Evolutionary conservation across 1,284 basidiomycete genomes (phyloP).

Genomic region (Ustilago bromivora): DNA sequence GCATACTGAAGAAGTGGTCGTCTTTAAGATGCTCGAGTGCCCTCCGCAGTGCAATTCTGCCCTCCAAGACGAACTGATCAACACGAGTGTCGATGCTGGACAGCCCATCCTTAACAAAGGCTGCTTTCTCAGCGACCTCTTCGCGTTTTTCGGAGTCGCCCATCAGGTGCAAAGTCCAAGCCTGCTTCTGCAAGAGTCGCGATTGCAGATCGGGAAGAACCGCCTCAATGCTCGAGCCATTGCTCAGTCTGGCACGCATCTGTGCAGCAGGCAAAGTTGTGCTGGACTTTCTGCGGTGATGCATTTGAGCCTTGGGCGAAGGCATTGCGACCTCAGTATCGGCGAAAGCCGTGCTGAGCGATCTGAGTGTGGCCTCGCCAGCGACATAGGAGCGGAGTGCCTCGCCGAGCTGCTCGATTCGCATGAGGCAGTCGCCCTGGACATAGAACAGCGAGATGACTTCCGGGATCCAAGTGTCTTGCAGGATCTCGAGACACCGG

Average conservation of each 20-base stretch:
- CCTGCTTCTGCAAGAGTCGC: slow-evolving; percentile 53
- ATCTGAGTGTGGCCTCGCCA: slow-evolving; percentile 47
- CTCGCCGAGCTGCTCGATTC: slow-evolving; percentile 41
- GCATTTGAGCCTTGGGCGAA: slow-evolving; percentile 21
- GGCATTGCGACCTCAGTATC: slow-evolving; percentile 37
- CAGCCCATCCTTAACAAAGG: slow-evolving; percentile 32
- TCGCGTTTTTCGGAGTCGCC: slow-evolving; percentile 36
- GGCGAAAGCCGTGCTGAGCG: slow-evolving; percentile 38
- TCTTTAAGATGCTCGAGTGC: slow-evolving; percentile 48
- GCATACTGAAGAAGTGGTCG: slow-evolving; percentile 61
- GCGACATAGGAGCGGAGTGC: slow-evolving; percentile 42
- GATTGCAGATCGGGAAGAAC: slow-evolving; percentile 53
- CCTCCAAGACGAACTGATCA: slow-evolving; percentile 46
- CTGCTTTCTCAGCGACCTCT: slow-evolving; percentile 44
- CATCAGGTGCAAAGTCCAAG: slow-evolving; percentile 53
- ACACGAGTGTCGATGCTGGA: slow-evolving; percentile 24
- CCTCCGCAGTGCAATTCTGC: slow-evolving; percentile 46
- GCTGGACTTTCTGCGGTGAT: slow-evolving; percentile 31
- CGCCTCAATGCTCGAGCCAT: slow-evolving; percentile 18
- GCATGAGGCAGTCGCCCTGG: slow-evolving; percentile 52
- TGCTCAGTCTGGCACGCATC: slow-evolving; percentile 22
- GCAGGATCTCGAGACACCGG: slow-evolving; percentile 44
- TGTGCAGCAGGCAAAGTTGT: slow-evolving; percentile 17
- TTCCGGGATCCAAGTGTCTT: slow-evolving; percentile 48
- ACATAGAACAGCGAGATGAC: slow-evolving; percentile 45